These are phyloP conservation scores for Spinacia oleracea DNA, from an alignment of 179 eudicot species.

Conservation along the genomic window DNA sequence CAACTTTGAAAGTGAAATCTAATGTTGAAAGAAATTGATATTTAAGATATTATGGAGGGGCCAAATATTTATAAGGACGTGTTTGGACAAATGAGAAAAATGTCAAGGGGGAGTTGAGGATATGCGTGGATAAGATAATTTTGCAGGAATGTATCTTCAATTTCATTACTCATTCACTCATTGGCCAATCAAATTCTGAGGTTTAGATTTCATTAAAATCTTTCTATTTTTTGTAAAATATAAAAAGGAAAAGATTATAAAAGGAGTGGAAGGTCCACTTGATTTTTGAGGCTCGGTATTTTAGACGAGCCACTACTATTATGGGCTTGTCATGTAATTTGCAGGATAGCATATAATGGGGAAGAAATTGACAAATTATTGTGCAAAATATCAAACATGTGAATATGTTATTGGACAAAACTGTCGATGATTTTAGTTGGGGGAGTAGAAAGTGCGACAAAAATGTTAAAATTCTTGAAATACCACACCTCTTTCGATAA, in stretches of 20 bases:
- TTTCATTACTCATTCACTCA: slow-evolving; percentile 18
- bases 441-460: too few species aligned
- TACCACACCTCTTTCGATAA: too few species aligned
- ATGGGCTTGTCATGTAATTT: slow-evolving; percentile 24
- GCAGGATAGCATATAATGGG: neutral
- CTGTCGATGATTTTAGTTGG: too few species aligned
- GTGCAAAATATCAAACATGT: neutral
- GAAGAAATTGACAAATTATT: neutral
- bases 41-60: slow-evolving; percentile 20
- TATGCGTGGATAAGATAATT: slow-evolving; percentile 50
- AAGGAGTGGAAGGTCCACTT: slow-evolving; percentile 20
- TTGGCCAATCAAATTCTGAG: slow-evolving; percentile 47
- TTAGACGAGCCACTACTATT: slow-evolving; percentile 28
- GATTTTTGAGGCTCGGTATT: slow-evolving; percentile 20
- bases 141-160: slow-evolving; percentile 28
- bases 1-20: slow-evolving; percentile 4
- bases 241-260: neutral
- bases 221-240: neutral
- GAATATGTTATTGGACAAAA: too few species aligned
- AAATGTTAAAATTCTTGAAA: too few species aligned
- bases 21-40: neutral
- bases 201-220: slow-evolving; percentile 44
- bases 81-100: slow-evolving; percentile 4
- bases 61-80: slow-evolving; percentile 21
- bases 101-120: neutral